Conservation (phyloP, 1,284 basidiomycete genomes). For the Acaromyces ingoldii region DNA sequence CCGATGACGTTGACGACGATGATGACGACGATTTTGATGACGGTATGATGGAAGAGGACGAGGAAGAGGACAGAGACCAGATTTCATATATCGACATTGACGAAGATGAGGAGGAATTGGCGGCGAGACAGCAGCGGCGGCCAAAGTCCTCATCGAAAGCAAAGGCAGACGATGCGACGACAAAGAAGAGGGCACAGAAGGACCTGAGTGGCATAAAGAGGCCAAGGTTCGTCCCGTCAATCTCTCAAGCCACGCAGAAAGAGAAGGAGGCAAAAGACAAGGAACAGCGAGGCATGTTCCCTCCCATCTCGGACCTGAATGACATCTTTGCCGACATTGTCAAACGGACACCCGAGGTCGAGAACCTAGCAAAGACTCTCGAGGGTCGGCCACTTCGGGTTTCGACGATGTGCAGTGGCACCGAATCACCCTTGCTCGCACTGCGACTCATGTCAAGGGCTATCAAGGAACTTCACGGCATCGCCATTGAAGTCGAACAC, state of each 20-base stretch:
- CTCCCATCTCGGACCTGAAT: constrained; percentile 73
- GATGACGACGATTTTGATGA: no score
- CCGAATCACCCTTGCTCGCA: constrained; percentile 86
- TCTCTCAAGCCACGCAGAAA: constrained; percentile 6
- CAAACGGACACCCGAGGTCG: constrained; percentile 54
- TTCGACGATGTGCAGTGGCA: constrained; percentile 95
- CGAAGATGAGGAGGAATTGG: neutral
- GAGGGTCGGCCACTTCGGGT: constrained; percentile 79
- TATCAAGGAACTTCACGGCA: constrained; percentile 65
- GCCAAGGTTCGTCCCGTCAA: constrained; percentile 20
- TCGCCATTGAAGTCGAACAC: constrained; percentile 73
- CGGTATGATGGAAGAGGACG: neutral
- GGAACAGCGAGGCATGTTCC: constrained; percentile 50
- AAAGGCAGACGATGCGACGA: neutral
- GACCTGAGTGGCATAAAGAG: neutral
- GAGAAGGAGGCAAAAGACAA: constrained; percentile 17
- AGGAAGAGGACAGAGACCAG: neutral
- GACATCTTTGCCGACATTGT: constrained; percentile 82
- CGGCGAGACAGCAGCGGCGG: neutral
- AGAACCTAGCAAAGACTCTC: constrained; percentile 60
- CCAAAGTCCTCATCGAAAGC: neutral
- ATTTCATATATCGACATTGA: neutral
- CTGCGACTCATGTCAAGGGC: constrained; percentile 73
- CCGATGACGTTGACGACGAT: no score
- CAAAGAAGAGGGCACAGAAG: neutral